These are phyloP conservation scores for Pestalotiopsis sp. DNA, from an alignment of 2,329 filamentous ascomycete species.

Conservation along the genomic window DNA sequence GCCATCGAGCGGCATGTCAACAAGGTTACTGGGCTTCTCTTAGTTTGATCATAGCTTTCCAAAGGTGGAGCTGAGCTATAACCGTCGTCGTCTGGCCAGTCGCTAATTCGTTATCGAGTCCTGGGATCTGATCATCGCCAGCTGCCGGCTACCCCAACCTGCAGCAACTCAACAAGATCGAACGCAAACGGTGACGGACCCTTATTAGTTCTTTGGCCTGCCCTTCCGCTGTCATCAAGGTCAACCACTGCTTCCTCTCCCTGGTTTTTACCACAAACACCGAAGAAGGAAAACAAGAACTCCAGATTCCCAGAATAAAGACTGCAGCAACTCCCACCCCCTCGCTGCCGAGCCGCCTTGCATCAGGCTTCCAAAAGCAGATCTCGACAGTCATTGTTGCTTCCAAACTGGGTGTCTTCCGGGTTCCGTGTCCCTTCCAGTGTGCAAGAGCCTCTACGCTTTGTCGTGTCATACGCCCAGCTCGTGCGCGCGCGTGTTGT, in stretches of 20 bases:
- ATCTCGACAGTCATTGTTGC: conserved; percentile 21
- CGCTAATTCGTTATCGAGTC: conserved; percentile 12
- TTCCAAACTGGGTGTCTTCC: conserved; percentile 22
- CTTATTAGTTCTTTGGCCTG: conserved; percentile 10
- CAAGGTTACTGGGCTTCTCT: conserved; percentile 10
- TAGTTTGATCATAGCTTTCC: conserved; percentile 9
- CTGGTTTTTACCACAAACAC: not conserved
- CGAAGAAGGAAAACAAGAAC: not conserved
- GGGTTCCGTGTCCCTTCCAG: conserved; percentile 24
- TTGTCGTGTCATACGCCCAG: conserved; percentile 25
- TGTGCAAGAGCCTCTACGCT: conserved; percentile 26
- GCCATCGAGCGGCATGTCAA: conserved; percentile 6
- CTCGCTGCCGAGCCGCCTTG: conserved; percentile 21
- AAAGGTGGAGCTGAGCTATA: conserved; percentile 10
- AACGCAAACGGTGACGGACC: not conserved
- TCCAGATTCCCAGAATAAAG: not conserved
- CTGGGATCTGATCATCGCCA: conserved; percentile 7
- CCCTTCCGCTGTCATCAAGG: conserved; percentile 8
- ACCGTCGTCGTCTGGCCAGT: conserved; percentile 8
- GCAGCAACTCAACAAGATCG: not conserved
- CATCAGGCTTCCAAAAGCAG: conserved; percentile 25
- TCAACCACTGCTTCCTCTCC: not conserved
- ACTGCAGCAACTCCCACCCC: conserved; percentile 1
- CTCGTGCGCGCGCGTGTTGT: conserved; percentile 14
- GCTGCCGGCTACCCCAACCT: conserved; percentile 9